phyloP scores from a whole-genome alignment of 768 basidiomycete species.

The Crepidotus variabilis region DNA sequence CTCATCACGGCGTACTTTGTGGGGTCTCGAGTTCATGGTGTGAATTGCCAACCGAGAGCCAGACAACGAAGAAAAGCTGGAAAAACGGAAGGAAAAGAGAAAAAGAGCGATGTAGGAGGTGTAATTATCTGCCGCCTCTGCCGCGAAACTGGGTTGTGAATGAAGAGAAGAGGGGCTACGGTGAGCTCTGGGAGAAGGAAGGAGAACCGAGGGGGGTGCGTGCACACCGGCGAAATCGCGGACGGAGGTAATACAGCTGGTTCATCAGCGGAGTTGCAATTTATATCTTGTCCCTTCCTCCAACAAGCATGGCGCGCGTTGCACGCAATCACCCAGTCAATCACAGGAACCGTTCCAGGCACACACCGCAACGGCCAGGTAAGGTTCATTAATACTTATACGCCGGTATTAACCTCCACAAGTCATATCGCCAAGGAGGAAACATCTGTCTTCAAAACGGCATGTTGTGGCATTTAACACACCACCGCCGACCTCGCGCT shows the following conservation, averaged over 20 bases:
- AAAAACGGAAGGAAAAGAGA: conserved; percentile 16
- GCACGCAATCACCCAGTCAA: conserved; percentile 6
- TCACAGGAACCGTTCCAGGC: conserved; percentile 1
- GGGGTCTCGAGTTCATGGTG: conserved; percentile 69
- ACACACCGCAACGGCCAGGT: not conserved
- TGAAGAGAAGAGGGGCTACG: conserved; percentile 9
- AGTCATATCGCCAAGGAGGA: not conserved
- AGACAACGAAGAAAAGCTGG: conserved; percentile 16
- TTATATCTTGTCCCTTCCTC: conserved; percentile 10
- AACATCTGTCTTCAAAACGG: not conserved
- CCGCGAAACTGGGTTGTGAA: conserved; percentile 3
- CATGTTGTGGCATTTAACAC: not conserved
- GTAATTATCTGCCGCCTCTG: conserved; percentile 14
- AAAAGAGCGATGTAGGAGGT: conserved; percentile 17
- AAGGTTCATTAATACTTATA: not conserved
- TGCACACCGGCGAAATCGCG: conserved; percentile 5
- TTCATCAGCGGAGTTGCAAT: conserved; percentile 43
- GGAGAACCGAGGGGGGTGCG: conserved; percentile 3
- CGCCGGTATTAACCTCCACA: not conserved
- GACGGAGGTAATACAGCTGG: not conserved
- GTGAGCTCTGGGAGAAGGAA: conserved; percentile 17
- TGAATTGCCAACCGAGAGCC: conserved; percentile 11
- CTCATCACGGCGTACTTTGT: conserved; percentile 45
- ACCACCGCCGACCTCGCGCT: not conserved
- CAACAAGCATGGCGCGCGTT: conserved; percentile 13